Percentiles rank a stretch among this genome's conserved stretches.
Evolutionary conservation across 2,329 filamentous ascomycete species (phyloP).

Genomic region (Xylariaceae sp.): DNA sequence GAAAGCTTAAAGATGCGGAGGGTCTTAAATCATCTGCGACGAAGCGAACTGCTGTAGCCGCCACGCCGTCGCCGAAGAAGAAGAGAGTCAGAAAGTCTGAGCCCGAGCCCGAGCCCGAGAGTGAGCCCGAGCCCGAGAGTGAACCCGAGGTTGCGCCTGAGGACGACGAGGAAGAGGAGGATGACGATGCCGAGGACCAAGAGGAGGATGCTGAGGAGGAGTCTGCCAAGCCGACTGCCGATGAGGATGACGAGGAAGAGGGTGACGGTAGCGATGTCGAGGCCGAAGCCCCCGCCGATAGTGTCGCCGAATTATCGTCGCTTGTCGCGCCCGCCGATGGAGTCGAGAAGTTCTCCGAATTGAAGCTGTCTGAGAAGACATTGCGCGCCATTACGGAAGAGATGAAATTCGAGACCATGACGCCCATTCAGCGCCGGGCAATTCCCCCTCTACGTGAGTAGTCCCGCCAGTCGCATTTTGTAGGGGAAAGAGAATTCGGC

Average conservation of each 20-base stretch:
- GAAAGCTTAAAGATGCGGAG: conserved; percentile 35
- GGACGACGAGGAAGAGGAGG: conserved; percentile 21
- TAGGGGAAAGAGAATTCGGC: neutral
- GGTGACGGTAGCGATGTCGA: conserved; percentile 20
- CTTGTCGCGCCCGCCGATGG: conserved; percentile 53
- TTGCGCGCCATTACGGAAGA: conserved; percentile 73
- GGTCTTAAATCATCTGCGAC: conserved; percentile 28
- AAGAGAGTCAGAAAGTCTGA: conserved; percentile 41
- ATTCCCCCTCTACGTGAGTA: conserved; percentile 64
- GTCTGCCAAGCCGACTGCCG: conserved; percentile 18
- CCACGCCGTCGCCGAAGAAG: conserved; percentile 40
- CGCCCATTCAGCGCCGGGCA: conserved; percentile 81
- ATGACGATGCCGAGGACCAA: conserved; percentile 17
- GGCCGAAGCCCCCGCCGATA: conserved; percentile 32
- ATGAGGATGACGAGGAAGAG: conserved; percentile 20
- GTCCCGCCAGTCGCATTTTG: neutral
- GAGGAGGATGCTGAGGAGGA: conserved; percentile 6
- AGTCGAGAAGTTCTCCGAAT: conserved; percentile 67
- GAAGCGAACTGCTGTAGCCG: conserved; percentile 25
- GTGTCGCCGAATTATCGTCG: conserved; percentile 47
- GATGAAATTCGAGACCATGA: conserved; percentile 96
- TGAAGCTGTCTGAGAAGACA: conserved; percentile 83
- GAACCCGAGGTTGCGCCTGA: conserved; percentile 13
- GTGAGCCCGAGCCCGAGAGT: conserved; percentile 12
- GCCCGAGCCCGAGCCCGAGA: conserved; percentile 24